Conservation (phyloP, 495 filamentous ascomycete genomes). For the Penicillium lividum region DNA sequence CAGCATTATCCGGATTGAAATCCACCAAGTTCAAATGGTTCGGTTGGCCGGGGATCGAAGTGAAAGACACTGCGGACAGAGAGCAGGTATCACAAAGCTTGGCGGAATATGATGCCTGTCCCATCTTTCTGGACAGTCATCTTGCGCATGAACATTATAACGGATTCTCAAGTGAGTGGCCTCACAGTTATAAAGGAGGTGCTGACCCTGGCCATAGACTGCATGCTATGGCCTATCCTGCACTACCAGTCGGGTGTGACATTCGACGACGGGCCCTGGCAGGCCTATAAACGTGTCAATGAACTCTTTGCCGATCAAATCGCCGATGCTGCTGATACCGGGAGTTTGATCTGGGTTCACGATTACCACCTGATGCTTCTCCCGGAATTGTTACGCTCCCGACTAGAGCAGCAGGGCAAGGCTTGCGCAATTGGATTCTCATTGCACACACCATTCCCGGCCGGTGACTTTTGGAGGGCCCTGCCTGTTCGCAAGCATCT, state of each 20-base stretch:
- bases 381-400: slow-evolving; percentile 80
- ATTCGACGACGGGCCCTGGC: slow-evolving; percentile 85
- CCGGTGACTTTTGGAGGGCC: slow-evolving; percentile 87
- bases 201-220: slow-evolving; percentile 54
- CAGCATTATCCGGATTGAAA: slow-evolving; percentile 81
- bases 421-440: slow-evolving; percentile 92
- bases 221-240: slow-evolving; percentile 92
- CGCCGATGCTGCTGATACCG: slow-evolving; percentile 68
- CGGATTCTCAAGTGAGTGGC: slow-evolving; percentile 54
- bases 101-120: slow-evolving; percentile 51
- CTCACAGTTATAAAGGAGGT: too few species aligned
- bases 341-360: slow-evolving; percentile 91
- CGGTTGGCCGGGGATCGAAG: slow-evolving; percentile 84
- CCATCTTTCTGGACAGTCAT: slow-evolving; percentile 55
- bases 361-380: slow-evolving; percentile 96
- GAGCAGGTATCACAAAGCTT: slow-evolving; percentile 47
- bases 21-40: slow-evolving; percentile 89
- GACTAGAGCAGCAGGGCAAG: slow-evolving; percentile 64
- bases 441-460: slow-evolving; percentile 92
- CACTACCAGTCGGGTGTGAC: slow-evolving; percentile 93
- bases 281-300: slow-evolving; percentile 84
- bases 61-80: slow-evolving; percentile 38
- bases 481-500: slow-evolving; percentile 84
- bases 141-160: slow-evolving; percentile 62
- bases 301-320: slow-evolving; percentile 80